Evolutionary conservation across 2,329 filamentous ascomycete genomes (phyloP).

Genomic region (Aspergillus amoenus): DNA sequence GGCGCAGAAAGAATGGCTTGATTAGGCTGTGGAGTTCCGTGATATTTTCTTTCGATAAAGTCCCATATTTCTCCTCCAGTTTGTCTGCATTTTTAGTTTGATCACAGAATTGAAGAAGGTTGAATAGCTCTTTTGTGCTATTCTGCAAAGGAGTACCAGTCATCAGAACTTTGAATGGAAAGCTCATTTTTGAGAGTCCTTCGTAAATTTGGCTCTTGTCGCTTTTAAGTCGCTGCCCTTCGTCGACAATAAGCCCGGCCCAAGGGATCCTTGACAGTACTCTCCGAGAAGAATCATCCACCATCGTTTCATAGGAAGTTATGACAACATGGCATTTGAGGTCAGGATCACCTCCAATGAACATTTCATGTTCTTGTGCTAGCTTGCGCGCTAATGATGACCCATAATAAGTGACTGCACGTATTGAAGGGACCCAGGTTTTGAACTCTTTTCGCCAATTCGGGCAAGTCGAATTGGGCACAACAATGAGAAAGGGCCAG

Average conservation of each 20-base stretch:
- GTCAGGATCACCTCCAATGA: constrained; percentile 60
- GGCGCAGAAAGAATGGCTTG: constrained; percentile 66
- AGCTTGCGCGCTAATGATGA: constrained; percentile 71
- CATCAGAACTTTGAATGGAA: constrained; percentile 80
- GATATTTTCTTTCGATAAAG: constrained; percentile 81
- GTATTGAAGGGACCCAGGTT: constrained; percentile 80
- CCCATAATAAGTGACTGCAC: constrained; percentile 92
- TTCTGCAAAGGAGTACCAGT: constrained; percentile 81
- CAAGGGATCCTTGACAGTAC: constrained; percentile 74
- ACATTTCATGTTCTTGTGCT: constrained; percentile 81
- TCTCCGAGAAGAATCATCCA: constrained; percentile 65
- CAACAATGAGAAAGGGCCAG: constrained; percentile 90
- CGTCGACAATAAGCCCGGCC: constrained; percentile 87
- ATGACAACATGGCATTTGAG: constrained; percentile 89
- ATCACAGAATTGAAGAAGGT: constrained; percentile 93
- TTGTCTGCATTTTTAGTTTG: constrained; percentile 65
- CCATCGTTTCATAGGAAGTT: constrained; percentile 88
- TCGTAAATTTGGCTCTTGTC: constrained; percentile 80
- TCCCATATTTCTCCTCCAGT: constrained; percentile 72
- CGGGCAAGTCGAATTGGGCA: constrained; percentile 92
- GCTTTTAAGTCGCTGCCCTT: constrained; percentile 93
- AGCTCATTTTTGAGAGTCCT: constrained; percentile 68
- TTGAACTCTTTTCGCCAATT: constrained; percentile 98
- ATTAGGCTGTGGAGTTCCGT: constrained; percentile 79
- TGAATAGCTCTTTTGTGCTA: constrained; percentile 92